A percentile compares a stretch with the other conserved stretches of the same genome.
These are phyloP conservation scores for Triticum monococcum DNA, from an alignment of 176 grass and related monocot species.

Conservation along the genomic window DNA sequence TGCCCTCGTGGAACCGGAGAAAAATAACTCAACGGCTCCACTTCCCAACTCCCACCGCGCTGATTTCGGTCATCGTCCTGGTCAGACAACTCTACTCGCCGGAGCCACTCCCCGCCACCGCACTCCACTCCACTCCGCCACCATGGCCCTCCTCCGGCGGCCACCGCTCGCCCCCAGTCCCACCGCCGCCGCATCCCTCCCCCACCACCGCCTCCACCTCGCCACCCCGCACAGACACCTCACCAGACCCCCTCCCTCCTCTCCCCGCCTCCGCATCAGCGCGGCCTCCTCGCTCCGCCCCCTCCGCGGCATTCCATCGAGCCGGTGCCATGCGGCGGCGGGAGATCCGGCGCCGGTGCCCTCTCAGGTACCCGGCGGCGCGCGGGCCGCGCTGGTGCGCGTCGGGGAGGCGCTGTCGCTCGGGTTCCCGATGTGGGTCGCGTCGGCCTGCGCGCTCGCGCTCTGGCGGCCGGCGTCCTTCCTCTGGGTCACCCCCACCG, in stretches of 20 bases:
- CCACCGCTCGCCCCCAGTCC: neutral
- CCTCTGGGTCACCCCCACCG: slow-evolving; percentile 61
- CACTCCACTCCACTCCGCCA: neutral
- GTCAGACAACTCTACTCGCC: neutral
- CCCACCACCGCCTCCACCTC: neutral
- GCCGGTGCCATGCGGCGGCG: neutral
- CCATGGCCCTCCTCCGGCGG: slow-evolving; percentile 42
- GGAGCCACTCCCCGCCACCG: neutral
- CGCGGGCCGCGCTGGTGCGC: slow-evolving; percentile 33
- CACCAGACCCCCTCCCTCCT: neutral
- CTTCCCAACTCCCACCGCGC: neutral
- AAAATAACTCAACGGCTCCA: no score
- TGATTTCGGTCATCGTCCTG: neutral
- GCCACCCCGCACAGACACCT: neutral
- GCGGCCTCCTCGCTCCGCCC: neutral
- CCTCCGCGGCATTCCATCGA: neutral
- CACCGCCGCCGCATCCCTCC: neutral
- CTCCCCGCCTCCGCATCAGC: neutral
- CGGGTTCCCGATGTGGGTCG: slow-evolving; percentile 88
- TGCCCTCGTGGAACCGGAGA: no score
- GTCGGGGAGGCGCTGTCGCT: slow-evolving; percentile 63
- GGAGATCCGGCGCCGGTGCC: slow-evolving; percentile 7
- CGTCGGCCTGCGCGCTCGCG: slow-evolving; percentile 53
- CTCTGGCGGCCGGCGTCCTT: slow-evolving; percentile 64
- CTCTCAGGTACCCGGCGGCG: neutral